phyloP scores from a whole-genome alignment of 106 monocot genomes.

The Phalaenopsis aphrodite region DNA sequence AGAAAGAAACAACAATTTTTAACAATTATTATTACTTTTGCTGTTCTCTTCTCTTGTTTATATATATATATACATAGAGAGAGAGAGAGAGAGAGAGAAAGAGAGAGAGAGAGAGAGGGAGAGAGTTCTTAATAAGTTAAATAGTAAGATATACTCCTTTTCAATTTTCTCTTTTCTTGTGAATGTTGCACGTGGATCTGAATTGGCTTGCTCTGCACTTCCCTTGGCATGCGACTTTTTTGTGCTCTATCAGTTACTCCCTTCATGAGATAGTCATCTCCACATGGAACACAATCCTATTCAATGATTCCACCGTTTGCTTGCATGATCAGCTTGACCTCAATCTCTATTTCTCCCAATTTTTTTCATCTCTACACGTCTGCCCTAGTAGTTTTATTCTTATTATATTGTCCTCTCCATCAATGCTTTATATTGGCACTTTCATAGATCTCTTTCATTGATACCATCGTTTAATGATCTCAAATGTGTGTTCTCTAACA shows the following conservation, averaged over 20 bases:
- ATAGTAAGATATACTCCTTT: neutral
- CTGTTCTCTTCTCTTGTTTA: neutral
- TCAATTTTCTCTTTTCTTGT: neutral
- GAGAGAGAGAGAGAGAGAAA: too few relatives aligned
- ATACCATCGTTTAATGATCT: neutral
- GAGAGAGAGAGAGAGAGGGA: too few relatives aligned
- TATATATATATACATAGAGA: neutral
- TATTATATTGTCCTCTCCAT: neutral
- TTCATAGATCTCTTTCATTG: neutral
- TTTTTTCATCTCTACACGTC: neutral
- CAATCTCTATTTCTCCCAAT: too few relatives aligned
- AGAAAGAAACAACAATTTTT: too few relatives aligned
- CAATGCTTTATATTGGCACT: neutral
- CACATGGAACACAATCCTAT: neutral
- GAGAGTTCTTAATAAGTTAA: neutral
- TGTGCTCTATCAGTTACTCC: neutral
- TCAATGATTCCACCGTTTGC: neutral
- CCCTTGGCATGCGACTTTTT: neutral
- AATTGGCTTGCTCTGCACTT: neutral
- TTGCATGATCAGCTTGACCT: neutral
- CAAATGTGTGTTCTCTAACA: neutral
- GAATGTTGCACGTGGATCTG: neutral
- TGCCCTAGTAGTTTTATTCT: neutral
- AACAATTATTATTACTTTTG: too few relatives aligned
- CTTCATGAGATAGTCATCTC: neutral